Conservation (phyloP, 768 basidiomycete species). For the Naganishia kalamii region DNA sequence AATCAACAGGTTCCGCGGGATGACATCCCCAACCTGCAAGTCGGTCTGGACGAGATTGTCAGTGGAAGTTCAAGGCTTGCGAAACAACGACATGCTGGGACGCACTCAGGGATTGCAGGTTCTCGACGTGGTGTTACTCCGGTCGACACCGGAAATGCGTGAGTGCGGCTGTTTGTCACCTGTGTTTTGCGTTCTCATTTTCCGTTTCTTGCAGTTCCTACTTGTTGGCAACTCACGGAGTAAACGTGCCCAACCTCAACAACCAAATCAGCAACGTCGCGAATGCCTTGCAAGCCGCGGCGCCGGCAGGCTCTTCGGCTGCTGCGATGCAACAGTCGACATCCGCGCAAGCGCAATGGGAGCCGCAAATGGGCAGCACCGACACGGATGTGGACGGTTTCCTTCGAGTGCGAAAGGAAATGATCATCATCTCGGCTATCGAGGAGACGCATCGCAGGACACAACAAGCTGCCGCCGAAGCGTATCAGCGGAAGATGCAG, state of each 20-base stretch:
- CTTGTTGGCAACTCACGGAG: conserved; percentile 84
- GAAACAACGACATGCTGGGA: conserved; percentile 28
- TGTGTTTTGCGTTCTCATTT: background rate
- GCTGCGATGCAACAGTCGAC: conserved; percentile 66
- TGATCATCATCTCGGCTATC: conserved; percentile 87
- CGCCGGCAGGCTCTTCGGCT: conserved; percentile 71
- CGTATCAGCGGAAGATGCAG: conserved; percentile 2
- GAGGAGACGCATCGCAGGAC: conserved; percentile 73
- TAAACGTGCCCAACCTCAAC: conserved; percentile 82
- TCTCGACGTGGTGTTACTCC: conserved; percentile 47
- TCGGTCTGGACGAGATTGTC: conserved; percentile 92
- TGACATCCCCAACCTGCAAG: conserved; percentile 74
- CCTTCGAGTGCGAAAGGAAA: conserved; percentile 88
- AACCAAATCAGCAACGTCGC: conserved; percentile 56
- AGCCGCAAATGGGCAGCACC: conserved; percentile 83
- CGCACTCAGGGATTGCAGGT: conserved; percentile 26
- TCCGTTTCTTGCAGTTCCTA: conserved; percentile 50
- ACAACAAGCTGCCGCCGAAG: conserved; percentile 31
- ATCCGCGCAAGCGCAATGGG: conserved; percentile 60
- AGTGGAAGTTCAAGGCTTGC: conserved; percentile 75
- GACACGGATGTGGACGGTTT: conserved; percentile 93
- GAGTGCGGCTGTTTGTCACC: background rate
- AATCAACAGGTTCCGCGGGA: conserved; percentile 49
- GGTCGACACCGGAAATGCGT: conserved; percentile 52
- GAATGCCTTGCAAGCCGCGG: conserved; percentile 44